These are phyloP conservation scores for Raffaelea albimanens DNA, from an alignment of 2,329 filamentous ascomycete genomes.

Conservation along the genomic window DNA sequence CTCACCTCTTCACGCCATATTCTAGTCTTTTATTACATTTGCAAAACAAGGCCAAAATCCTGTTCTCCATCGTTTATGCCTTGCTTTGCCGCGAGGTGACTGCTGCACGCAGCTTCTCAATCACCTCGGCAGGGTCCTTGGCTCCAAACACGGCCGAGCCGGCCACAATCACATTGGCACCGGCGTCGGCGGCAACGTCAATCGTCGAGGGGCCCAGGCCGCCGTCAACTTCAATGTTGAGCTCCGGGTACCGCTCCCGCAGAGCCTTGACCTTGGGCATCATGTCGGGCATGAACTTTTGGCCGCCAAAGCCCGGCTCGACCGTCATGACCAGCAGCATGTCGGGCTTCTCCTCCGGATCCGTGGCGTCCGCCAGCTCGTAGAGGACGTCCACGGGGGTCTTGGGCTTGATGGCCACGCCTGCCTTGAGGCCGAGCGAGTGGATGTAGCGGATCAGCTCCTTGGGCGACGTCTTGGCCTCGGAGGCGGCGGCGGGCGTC, in stretches of 20 bases:
- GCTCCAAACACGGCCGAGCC: conserved; percentile 40
- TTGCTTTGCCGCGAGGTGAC: conserved; percentile 54
- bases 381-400: conserved; percentile 87
- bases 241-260: conserved; percentile 72
- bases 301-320: conserved; percentile 91
- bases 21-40: too few species aligned
- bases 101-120: conserved; percentile 66
- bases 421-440: conserved; percentile 75
- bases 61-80: conserved; percentile 22
- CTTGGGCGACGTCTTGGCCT: conserved; percentile 67
- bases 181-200: conserved; percentile 86
- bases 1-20: too few species aligned
- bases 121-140: conserved; percentile 64
- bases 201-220: conserved; percentile 83
- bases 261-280: conserved; percentile 86
- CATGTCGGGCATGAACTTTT: conserved; percentile 96
- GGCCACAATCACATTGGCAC: conserved; percentile 95
- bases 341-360: conserved; percentile 77
- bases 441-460: conserved; percentile 89
- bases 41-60: too few species aligned
- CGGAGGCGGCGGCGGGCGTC: conserved; percentile 59
- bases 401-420: conserved; percentile 90
- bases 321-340: conserved; percentile 99
- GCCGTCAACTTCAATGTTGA: conserved; percentile 95
- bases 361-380: conserved; percentile 69